These are phyloP conservation scores for Cardiospermum halicacabum DNA, from an alignment of 345 rosid genomes.

Conservation along the genomic window DNA sequence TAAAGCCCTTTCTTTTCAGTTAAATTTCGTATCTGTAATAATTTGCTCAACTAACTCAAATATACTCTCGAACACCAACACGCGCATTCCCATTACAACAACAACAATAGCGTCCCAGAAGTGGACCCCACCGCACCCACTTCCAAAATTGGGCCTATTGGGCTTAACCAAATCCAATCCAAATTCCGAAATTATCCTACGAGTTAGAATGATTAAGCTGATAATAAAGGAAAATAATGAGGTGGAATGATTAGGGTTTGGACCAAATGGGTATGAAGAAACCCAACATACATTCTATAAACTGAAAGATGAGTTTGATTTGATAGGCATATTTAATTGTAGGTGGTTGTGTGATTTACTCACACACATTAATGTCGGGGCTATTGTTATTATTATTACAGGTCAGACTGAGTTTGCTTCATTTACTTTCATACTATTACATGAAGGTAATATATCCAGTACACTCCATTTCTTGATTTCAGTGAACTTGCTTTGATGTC, in stretches of 20 bases:
- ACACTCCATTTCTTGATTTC: slow-evolving; percentile 9
- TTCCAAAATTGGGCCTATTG: neutral
- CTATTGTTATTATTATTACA: too few relatives aligned
- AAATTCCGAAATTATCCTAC: too few relatives aligned
- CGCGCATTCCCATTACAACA: neutral
- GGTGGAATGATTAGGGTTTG: too few relatives aligned
- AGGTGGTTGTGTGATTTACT: slow-evolving; percentile 22
- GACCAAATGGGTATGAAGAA: neutral
- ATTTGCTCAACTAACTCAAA: neutral
- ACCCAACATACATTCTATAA: slow-evolving; percentile 7
- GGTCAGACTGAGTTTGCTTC: neutral
- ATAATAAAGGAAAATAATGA: too few relatives aligned
- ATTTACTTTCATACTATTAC: too few relatives aligned
- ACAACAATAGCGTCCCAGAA: neutral
- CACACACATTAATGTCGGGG: slow-evolving; percentile 11
- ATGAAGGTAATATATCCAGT: too few relatives aligned
- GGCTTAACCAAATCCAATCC: too few relatives aligned
- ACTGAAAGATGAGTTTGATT: neutral
- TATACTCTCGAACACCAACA: too few relatives aligned
- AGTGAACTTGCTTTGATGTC: neutral
- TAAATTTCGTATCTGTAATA: neutral
- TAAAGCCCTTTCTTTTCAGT: too few relatives aligned
- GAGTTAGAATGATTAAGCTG: too few relatives aligned
- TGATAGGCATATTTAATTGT: slow-evolving; percentile 10
- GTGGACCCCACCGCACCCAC: neutral